Evolutionary conservation across 1,284 basidiomycete species (phyloP).

Genomic region (Leccinum fallax): DNA sequence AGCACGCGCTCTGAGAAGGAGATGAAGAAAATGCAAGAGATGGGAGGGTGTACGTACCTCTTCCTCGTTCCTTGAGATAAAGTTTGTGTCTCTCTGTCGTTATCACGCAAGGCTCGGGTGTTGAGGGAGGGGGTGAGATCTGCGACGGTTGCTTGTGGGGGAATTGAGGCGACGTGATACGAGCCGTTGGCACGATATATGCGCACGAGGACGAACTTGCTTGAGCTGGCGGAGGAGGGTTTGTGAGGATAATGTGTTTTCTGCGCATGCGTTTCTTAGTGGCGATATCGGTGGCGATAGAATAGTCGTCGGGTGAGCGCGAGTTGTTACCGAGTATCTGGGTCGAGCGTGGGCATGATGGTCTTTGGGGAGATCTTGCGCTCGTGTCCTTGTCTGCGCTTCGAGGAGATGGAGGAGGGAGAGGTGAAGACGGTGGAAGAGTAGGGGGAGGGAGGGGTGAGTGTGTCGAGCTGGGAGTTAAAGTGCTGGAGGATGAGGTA

Average conservation of each 20-base stretch:
- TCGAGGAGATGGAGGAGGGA: slow-evolving; percentile 25
- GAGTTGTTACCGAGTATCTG: slow-evolving; percentile 19
- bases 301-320: slow-evolving; percentile 19
- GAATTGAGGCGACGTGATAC: slow-evolving; percentile 72
- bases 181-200: slow-evolving; percentile 80
- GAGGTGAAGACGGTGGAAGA: slow-evolving; percentile 40
- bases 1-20: slow-evolving; percentile 72
- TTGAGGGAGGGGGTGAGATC: slow-evolving; percentile 53
- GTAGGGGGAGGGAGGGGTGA: slow-evolving; percentile 33
- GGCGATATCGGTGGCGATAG: slow-evolving; percentile 17
- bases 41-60: slow-evolving; percentile 55
- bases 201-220: slow-evolving; percentile 43
- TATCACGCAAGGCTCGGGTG: slow-evolving; percentile 49
- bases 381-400: slow-evolving; percentile 17
- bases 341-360: slow-evolving; percentile 10
- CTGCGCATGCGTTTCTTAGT: slow-evolving; percentile 26
- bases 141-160: slow-evolving; percentile 67
- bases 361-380: slow-evolving; percentile 57
- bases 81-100: slow-evolving; percentile 61
- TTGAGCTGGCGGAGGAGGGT: slow-evolving; percentile 17
- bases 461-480: slow-evolving; percentile 25
- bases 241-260: slow-evolving; percentile 25
- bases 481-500: slow-evolving; percentile 10
- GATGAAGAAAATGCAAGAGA: slow-evolving; percentile 9
- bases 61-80: slow-evolving; percentile 82